Conservation (phyloP, 352 stramenopile genomes). For the Phytophthora aleatoria region DNA sequence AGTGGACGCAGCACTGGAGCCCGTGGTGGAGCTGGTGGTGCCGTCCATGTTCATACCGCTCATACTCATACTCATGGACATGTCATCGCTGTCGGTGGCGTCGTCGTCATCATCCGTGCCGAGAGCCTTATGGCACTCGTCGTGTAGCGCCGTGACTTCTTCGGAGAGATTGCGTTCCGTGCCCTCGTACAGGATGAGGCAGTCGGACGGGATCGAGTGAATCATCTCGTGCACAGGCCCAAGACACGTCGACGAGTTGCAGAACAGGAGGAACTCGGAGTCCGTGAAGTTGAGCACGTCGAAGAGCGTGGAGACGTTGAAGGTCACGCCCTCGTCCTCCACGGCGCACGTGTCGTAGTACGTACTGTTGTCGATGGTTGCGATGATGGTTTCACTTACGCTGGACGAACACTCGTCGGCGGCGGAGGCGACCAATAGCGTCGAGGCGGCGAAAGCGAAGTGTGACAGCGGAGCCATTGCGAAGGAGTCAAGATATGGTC, state of each 20-base stretch:
- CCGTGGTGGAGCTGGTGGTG: conserved; percentile 18
- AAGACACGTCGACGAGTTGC: conserved; percentile 55
- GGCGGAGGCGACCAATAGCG: conserved; percentile 21
- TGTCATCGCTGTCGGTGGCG: conserved; percentile 28
- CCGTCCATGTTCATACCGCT: conserved; percentile 27
- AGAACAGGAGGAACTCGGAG: conserved; percentile 56
- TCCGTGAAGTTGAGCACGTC: conserved; percentile 47
- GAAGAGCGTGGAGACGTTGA: conserved; percentile 52
- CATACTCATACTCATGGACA: conserved; percentile 36
- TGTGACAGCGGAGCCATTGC: conserved; percentile 14
- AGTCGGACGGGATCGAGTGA: conserved; percentile 45
- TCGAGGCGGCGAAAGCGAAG: conserved; percentile 26
- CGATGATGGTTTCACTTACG: conserved; percentile 40
- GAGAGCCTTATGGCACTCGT: conserved; percentile 45
- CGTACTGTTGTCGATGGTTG: conserved; percentile 49
- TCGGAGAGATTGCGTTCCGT: conserved; percentile 45
- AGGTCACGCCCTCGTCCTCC: conserved; percentile 44
- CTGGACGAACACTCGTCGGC: conserved; percentile 39
- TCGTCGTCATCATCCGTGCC: conserved; percentile 29
- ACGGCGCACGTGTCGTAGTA: conserved; percentile 56
- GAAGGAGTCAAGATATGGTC: conserved; percentile 11
- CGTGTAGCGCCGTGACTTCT: conserved; percentile 46
- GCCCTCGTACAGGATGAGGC: conserved; percentile 49
- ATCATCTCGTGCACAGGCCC: conserved; percentile 56
- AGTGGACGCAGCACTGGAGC: conserved; percentile 25